Percentiles rank a stretch among this genome's conserved stretches.
These are phyloP conservation scores for Chaetomium strumarium DNA, from an alignment of 2,329 filamentous ascomycete genomes.

Conservation along the genomic window DNA sequence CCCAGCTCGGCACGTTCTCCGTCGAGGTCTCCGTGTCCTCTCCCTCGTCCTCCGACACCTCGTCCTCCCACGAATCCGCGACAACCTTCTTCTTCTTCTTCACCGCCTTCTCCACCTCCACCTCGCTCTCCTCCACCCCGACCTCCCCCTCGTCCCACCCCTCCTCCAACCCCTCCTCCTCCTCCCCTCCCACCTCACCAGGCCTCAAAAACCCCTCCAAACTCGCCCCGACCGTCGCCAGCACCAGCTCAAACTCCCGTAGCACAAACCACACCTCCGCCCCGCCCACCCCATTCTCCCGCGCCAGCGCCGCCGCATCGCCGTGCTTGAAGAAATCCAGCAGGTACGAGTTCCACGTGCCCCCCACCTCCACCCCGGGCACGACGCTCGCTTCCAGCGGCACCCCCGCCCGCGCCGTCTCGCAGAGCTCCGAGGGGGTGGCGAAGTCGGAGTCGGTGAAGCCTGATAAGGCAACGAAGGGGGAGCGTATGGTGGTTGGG, in stretches of 20 bases:
- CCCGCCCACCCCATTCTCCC: background rate
- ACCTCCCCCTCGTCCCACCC: background rate
- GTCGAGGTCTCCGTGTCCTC: background rate
- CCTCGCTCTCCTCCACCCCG: background rate
- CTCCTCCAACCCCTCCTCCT: background rate
- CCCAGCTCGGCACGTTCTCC: background rate
- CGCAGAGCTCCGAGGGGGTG: background rate
- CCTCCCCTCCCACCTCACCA: background rate
- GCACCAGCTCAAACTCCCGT: background rate
- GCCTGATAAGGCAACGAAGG: background rate
- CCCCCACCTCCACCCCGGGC: background rate
- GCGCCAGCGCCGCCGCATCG: background rate
- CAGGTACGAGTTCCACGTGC: background rate
- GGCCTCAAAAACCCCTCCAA: background rate
- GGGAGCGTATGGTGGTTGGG: background rate
- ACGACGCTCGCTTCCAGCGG: background rate
- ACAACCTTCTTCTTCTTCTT: constrained; percentile 1
- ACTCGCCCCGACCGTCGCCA: background rate
- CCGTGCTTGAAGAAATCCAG: constrained; percentile 1
- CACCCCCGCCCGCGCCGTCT: background rate
- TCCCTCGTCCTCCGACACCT: background rate
- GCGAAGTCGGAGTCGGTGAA: background rate
- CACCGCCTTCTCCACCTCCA: background rate
- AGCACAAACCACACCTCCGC: background rate
- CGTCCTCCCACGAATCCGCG: constrained; percentile 1